Evolutionary conservation across 2,329 filamentous ascomycete species (phyloP), one percentile per base, ranked within the genome.

Genomic region (Paradendryphiella salina): DNA sequence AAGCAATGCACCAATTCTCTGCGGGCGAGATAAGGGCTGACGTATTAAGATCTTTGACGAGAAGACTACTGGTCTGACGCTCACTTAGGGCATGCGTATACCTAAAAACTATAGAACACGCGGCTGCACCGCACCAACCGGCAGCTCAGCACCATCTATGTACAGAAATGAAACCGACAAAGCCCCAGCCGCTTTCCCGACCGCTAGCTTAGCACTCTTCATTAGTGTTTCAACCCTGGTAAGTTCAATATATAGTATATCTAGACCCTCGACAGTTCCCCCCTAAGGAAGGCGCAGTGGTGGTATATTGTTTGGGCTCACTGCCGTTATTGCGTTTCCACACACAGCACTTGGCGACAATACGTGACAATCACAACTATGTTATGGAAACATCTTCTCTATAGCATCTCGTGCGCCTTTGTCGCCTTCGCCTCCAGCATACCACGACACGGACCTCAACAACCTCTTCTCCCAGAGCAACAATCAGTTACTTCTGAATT

Each of bases 361-460:
- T 10, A 9, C 23, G 46, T 23, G 17, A 29, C 4, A 37, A 31
- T 20, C 15, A n/a, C 5, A 43, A 39, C 34, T 7, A 56, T 59
- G 50, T 11, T 32, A 14, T 13, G 35, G 5, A 43, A 11, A 28
- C 46, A 29, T 23, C 15, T 51, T 17, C 14, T 50, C n/a, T 38
- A 21, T 32, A 45, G 8, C 15, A 10, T 48, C 7, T 20, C 42
- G 6, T 52, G 39, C 11, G 42, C 34, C 13, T 38, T 21, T n/a
- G 7, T 34, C 7, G 28, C 38, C 11, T 13, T 46, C 18, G 50
- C 55, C 17, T 43, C 52, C 34, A 51, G 34, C 37, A 51, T 55
- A 46, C 49, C 50, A 17, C 45, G 23, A 21, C 13, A 46, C 26
- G 17, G 45, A 17, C 41, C 14, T 15, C 59, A 62, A 44, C 37